Percentiles rank a stretch among this genome's conserved stretches.
phyloP scores from a whole-genome alignment of 31 red algal genomes.

The Bonnemaisonia californica region DNA sequence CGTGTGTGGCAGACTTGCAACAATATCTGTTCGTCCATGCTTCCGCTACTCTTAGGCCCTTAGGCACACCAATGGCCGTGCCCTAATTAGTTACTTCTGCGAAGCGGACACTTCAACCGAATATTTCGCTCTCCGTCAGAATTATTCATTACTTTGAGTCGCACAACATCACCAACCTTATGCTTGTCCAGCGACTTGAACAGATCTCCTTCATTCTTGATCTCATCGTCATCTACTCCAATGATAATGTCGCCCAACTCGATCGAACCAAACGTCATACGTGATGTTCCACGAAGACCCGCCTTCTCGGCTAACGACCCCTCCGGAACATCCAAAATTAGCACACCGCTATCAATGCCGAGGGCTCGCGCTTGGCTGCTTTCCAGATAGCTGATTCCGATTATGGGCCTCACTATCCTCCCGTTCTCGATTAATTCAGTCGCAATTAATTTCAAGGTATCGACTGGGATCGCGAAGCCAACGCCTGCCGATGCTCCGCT shows the following conservation, averaged over 20 bases:
- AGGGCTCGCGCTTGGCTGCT: constrained; percentile 79
- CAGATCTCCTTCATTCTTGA: constrained; percentile 91
- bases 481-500: constrained; percentile 90
- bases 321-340: constrained; percentile 88
- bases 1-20: no score
- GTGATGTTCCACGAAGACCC: constrained; percentile 75
- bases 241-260: constrained; percentile 95
- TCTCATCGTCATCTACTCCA: constrained; percentile 72
- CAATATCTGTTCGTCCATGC: no score
- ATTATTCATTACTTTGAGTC: constrained; percentile 66
- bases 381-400: constrained; percentile 97
- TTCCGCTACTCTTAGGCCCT: no score
- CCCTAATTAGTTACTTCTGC: constrained; percentile 59
- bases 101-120: constrained; percentile 55
- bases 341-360: constrained; percentile 89
- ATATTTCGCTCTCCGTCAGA: constrained; percentile 57
- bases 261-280: constrained; percentile 79
- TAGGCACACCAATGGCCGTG: no score
- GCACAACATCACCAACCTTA: constrained; percentile 81
- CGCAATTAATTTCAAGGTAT: constrained; percentile 88
- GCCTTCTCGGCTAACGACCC: constrained; percentile 83
- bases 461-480: constrained; percentile 98
- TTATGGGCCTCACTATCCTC: constrained; percentile 86
- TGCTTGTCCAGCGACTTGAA: constrained; percentile 93
- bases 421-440: constrained; percentile 88